Evolutionary conservation across 2,329 filamentous ascomycete genomes (phyloP).

Genomic region (Alternaria arborescens): DNA sequence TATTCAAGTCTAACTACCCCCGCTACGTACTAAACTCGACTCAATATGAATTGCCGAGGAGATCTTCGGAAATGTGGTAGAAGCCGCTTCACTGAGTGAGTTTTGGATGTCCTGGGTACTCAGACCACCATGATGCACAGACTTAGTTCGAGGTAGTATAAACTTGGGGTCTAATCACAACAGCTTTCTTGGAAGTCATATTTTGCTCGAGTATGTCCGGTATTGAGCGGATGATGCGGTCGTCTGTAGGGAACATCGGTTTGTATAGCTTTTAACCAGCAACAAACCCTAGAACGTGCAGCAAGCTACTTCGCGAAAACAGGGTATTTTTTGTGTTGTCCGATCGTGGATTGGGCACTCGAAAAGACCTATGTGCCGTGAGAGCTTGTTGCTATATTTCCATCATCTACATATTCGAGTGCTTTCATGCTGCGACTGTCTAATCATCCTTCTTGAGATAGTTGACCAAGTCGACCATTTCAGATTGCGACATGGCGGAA

Average conservation of each 20-base stretch:
- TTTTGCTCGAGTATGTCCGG: not conserved
- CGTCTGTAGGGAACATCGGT: not conserved
- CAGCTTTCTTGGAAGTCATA: too few species aligned
- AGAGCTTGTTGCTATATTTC: not conserved
- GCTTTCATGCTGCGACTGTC: not conserved
- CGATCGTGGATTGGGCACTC: not conserved
- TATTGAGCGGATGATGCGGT: not conserved
- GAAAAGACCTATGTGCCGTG: not conserved
- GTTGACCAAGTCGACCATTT: slow-evolving; percentile 51
- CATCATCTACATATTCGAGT: not conserved
- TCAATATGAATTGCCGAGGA: too few species aligned
- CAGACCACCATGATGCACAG: too few species aligned
- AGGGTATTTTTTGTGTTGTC: not conserved
- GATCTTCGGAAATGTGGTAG: not conserved
- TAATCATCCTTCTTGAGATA: slow-evolving; percentile 48
- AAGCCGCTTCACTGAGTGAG: too few species aligned
- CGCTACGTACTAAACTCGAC: not conserved
- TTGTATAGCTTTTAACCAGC: not conserved
- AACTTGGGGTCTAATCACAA: too few species aligned
- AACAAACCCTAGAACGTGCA: not conserved
- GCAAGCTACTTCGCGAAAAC: not conserved
- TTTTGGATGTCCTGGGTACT: too few species aligned
- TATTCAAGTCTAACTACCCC: not conserved
- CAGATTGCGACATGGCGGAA: slow-evolving; percentile 46
- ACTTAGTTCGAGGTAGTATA: too few species aligned